Conservation (phyloP, 148 eudicot species). For the Selenicereus undatus region DNA sequence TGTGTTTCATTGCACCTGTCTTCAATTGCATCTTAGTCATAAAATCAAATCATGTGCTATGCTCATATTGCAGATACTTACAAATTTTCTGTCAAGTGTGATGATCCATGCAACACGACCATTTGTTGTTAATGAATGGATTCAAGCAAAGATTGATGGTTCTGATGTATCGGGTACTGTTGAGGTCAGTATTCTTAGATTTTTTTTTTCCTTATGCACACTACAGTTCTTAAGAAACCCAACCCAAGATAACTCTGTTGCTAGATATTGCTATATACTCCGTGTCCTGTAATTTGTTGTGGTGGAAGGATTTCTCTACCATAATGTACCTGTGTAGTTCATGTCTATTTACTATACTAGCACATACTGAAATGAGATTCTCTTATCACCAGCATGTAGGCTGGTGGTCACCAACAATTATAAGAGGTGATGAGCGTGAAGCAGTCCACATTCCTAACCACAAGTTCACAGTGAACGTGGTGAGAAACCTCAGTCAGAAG, state of each 20-base stretch:
- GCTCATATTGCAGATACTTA: slow-evolving; percentile 60
- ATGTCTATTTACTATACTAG: neutral
- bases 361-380: neutral
- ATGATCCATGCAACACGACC: slow-evolving; percentile 97
- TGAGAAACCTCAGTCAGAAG: slow-evolving; percentile 85
- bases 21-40: neutral
- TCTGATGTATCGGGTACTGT: slow-evolving; percentile 95
- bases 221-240: neutral
- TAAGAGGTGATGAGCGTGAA: slow-evolving; percentile 96
- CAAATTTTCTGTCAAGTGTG: slow-evolving; percentile 84
- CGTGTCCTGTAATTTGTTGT: neutral
- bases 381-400: slow-evolving; percentile 70
- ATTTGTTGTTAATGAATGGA: slow-evolving; percentile 81
- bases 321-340: neutral
- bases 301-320: neutral
- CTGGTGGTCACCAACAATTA: slow-evolving; percentile 96
- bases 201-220: neutral
- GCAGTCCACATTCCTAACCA: slow-evolving; percentile 95
- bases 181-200: slow-evolving; percentile 59
- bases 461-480: slow-evolving; percentile 87
- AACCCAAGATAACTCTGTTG: neutral
- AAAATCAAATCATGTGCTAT: slow-evolving; percentile 6
- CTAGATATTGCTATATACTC: neutral
- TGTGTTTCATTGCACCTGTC: neutral
- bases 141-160: slow-evolving; percentile 87